A percentile compares a stretch with the other conserved stretches of the same genome.
Evolutionary conservation across 495 filamentous ascomycete genomes (phyloP).

Genomic region (Pyrenopolyporus hunteri): DNA sequence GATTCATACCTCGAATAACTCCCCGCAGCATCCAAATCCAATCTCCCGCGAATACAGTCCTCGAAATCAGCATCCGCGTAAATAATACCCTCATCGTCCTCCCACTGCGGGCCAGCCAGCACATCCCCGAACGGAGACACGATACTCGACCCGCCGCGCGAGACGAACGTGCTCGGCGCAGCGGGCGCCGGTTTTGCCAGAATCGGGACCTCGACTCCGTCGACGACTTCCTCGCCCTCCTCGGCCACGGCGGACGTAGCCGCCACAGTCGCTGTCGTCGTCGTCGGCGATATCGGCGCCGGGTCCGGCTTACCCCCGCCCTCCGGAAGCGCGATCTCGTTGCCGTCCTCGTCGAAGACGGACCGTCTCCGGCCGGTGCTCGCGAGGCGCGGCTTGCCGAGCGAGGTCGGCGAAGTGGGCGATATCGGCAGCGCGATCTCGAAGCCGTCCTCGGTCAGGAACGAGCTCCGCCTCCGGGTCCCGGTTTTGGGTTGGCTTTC

Average conservation of each 20-base stretch:
- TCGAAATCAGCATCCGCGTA: constrained; percentile 58
- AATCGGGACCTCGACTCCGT: constrained; percentile 11
- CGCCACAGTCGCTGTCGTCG: no score
- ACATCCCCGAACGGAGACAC: constrained; percentile 79
- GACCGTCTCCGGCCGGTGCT: constrained; percentile 36
- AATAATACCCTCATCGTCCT: constrained; percentile 64
- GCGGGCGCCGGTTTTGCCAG: not conserved
- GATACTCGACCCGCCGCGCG: constrained; percentile 82
- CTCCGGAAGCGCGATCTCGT: constrained; percentile 51
- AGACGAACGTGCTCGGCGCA: constrained; percentile 54
- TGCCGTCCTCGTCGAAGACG: constrained; percentile 53
- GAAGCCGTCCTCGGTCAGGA: constrained; percentile 46
- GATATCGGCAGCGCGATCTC: constrained; percentile 41
- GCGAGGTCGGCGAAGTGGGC: not conserved
- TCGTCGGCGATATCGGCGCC: not conserved
- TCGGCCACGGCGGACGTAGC: constrained; percentile 5
- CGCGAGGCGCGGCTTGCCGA: not conserved
- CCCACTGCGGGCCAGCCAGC: constrained; percentile 82
- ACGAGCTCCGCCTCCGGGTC: constrained; percentile 38
- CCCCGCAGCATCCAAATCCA: constrained; percentile 75
- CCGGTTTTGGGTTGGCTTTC: not conserved
- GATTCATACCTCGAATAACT: constrained; percentile 68
- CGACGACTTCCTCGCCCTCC: constrained; percentile 2
- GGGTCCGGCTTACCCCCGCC: not conserved
- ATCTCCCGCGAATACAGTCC: constrained; percentile 58